Evolutionary conservation across 2,329 filamentous ascomycete genomes (phyloP).

Genomic region (Volutella citrinella): DNA sequence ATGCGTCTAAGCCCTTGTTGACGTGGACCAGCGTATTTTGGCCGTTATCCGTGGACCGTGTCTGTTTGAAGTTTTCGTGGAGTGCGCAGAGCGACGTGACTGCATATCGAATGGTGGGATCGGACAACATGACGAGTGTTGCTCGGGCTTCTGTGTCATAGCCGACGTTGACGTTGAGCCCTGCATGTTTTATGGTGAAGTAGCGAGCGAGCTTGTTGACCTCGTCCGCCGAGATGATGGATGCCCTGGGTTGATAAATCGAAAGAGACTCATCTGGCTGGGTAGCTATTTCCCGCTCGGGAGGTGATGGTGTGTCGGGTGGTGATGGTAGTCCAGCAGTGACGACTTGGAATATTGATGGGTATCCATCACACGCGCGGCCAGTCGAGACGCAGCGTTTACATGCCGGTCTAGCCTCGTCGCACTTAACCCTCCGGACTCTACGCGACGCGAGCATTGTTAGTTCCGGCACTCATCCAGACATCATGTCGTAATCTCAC

Average conservation of each 20-base stretch:
- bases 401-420: slow-evolving; percentile 3
- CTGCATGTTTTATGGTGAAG: slow-evolving; percentile 5
- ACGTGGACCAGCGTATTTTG: no score
- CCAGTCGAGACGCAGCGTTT: slow-evolving; percentile 2
- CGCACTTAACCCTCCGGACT: slow-evolving; percentile 8
- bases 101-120: slow-evolving; percentile 5
- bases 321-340: no score
- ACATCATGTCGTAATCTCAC: neutral
- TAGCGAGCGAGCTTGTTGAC: slow-evolving; percentile 4
- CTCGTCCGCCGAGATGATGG: neutral
- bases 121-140: slow-evolving; percentile 3
- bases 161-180: neutral
- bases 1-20: slow-evolving; percentile 1
- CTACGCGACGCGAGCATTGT: neutral
- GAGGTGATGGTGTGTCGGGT: no score
- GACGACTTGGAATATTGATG: no score
- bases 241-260: slow-evolving; percentile 1
- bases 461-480: no score
- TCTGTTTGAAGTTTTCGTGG: neutral
- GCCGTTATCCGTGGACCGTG: no score
- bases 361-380: no score
- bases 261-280: slow-evolving; percentile 1
- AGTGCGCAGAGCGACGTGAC: slow-evolving; percentile 2
- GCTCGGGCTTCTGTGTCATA: slow-evolving; percentile 4
- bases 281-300: no score